phyloP scores from a whole-genome alignment of 108 stramenopile genomes.

The Licmophora abbreviata region DNA sequence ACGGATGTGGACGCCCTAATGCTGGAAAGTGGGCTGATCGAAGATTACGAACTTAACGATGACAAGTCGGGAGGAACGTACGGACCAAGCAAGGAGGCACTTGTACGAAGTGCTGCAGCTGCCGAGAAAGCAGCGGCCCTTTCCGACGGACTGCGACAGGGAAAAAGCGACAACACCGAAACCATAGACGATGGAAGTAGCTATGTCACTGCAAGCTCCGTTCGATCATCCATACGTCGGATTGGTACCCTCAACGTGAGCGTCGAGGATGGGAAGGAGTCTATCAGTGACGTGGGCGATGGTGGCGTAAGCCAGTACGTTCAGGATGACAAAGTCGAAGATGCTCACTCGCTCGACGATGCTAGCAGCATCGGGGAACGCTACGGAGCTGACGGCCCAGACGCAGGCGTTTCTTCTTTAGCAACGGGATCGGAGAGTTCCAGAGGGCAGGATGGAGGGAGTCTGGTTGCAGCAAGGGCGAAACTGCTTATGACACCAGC shows the following conservation, averaged over 20 bases:
- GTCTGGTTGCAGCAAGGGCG: slow-evolving; percentile 25
- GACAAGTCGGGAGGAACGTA: slow-evolving; percentile 44
- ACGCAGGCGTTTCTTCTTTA: slow-evolving; percentile 1
- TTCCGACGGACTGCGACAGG: slow-evolving; percentile 19
- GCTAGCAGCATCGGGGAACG: neutral
- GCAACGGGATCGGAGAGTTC: neutral
- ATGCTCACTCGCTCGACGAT: neutral
- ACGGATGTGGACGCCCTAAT: slow-evolving; percentile 73
- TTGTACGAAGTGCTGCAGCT: slow-evolving; percentile 26
- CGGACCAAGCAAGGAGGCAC: slow-evolving; percentile 37
- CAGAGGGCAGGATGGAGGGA: neutral
- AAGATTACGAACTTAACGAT: slow-evolving; percentile 61
- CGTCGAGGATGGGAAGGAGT: neutral
- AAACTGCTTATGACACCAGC: slow-evolving; percentile 61
- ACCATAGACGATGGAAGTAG: slow-evolving; percentile 3
- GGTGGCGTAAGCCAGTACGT: slow-evolving; percentile 1
- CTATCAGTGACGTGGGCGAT: slow-evolving; percentile 1
- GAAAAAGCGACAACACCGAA: slow-evolving; percentile 2
- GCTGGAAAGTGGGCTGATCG: slow-evolving; percentile 74
- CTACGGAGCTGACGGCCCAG: neutral
- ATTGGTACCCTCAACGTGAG: neutral
- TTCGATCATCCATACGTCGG: neutral
- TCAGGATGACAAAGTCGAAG: neutral
- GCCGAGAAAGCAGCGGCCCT: slow-evolving; percentile 32
- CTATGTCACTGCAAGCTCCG: slow-evolving; percentile 13